These are phyloP conservation scores for Rhodotorula diobovata DNA, from an alignment of 768 basidiomycete genomes.

Conservation along the genomic window DNA sequence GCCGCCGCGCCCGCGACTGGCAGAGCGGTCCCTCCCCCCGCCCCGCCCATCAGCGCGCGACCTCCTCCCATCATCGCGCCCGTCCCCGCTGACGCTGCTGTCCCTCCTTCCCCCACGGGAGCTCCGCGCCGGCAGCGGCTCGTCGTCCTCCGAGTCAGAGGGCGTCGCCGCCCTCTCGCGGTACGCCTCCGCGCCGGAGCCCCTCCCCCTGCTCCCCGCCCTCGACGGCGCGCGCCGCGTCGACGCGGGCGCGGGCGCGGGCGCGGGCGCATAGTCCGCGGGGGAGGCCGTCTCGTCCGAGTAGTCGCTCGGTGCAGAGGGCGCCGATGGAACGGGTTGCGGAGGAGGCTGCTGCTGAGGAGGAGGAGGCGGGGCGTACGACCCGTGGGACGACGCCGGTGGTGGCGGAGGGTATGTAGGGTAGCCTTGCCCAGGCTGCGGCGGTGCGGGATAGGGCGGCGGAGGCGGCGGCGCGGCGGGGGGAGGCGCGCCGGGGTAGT, in stretches of 20 bases:
- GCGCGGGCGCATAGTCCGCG: background rate
- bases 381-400: background rate
- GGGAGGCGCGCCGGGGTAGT: background rate
- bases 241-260: background rate
- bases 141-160: background rate
- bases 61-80: background rate
- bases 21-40: background rate
- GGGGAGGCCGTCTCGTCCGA: constrained; percentile 6
- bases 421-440: too few species aligned
- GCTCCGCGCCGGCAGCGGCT: background rate
- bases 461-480: background rate
- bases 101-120: too few species aligned
- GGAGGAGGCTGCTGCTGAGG: background rate
- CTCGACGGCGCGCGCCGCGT: background rate
- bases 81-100: background rate
- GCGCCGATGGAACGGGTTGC: background rate
- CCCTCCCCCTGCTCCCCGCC: too few species aligned
- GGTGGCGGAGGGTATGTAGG: background rate
- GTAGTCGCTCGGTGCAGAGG: constrained; percentile 1
- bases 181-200: background rate
- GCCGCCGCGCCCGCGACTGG: background rate
- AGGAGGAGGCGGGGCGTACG: background rate
- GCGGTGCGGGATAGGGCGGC: background rate
- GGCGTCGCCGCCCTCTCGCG: background rate
- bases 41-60: background rate